Base-by-base conservation (phyloP, 2,329 filamentous ascomycete species). In the Arthrinium phaeospermum region DNA sequence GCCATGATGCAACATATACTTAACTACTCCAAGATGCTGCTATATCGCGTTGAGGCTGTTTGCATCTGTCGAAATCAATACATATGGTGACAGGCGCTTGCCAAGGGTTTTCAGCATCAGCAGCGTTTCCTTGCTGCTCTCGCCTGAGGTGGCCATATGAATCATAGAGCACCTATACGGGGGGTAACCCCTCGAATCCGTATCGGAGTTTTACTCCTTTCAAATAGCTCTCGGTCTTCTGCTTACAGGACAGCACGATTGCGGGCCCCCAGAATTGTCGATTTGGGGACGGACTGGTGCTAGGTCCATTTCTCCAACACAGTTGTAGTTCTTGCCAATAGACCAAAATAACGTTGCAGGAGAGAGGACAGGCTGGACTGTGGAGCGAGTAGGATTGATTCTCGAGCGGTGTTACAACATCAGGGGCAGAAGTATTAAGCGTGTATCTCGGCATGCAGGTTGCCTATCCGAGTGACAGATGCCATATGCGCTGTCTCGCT, bases 391-490 rank as follows among this genome's bases (percentile, higher is more conserved):
- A 41, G 57, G 22, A 41, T n/a, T 64, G 34, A 24, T 41, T n/a
- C 57, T 41, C 27, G 8, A 44, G 22, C 30, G 45, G 72, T 71
- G 71, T 68, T 69, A 74, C 68, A 41, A 37, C 34, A 49, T 34
- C 72, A 75, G 24, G 69, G 46, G 71, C 69, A 71, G 34, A 64
- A n/a, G 16, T 68, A 68, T 71, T 61, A 73, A 76, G 75, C 75
- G 72, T 74, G 69, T 73, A 75, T 77, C 71, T 73, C 51, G 67
- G 70, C 47, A 71, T 77, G 76, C 74, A 76, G 69, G 71, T 44
- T 72, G 72, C 74, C 75, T 76, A 70, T 61, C 70, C 34, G 67
- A 67, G 71, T 72, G 69, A 69, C 72, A 74, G 70, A 70, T 75
- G 74, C 41, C 71, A 77, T 69, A 64, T 37, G 34, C 10, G 22